Conservation (phyloP, 1,139 yeast species). For the Yamadazyma blattariae region DNA sequence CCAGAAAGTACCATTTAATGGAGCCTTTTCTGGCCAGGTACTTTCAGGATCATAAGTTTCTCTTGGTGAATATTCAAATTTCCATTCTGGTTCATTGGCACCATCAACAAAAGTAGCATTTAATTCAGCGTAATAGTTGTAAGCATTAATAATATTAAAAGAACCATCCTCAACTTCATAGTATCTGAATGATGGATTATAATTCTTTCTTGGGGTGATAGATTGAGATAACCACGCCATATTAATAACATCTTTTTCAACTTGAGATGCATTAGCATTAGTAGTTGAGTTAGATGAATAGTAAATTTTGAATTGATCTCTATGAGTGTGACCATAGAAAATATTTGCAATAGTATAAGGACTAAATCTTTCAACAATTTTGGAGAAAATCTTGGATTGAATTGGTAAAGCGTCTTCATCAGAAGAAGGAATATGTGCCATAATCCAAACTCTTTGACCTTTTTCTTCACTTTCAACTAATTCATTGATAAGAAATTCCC, state of each 20-base stretch:
- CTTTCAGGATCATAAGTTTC: conserved; percentile 41
- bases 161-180: conserved; percentile 64
- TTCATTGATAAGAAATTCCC: conserved; percentile 60
- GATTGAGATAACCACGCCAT: conserved; percentile 67
- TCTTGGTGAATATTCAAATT: conserved; percentile 53
- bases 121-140: conserved; percentile 52
- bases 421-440: conserved; percentile 65
- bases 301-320: conserved; percentile 60
- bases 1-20: conserved; percentile 64
- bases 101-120: conserved; percentile 49
- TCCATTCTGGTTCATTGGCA: conserved; percentile 53
- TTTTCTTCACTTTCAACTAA: conserved; percentile 53
- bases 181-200: conserved; percentile 71
- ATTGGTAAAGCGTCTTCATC: conserved; percentile 58
- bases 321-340: conserved; percentile 72
- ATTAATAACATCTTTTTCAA: conserved; percentile 36
- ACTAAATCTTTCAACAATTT: conserved; percentile 62
- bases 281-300: conserved; percentile 41
- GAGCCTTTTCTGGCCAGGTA: conserved; percentile 50
- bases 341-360: conserved; percentile 67
- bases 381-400: conserved; percentile 52
- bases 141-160: conserved; percentile 58
- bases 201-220: conserved; percentile 56
- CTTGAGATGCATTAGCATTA: conserved; percentile 33
- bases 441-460: conserved; percentile 66